Percentiles rank a stretch among this genome's conserved stretches.
Conservation (phyloP, 345 rosid genomes). For the Eutrema heterophyllum region DNA sequence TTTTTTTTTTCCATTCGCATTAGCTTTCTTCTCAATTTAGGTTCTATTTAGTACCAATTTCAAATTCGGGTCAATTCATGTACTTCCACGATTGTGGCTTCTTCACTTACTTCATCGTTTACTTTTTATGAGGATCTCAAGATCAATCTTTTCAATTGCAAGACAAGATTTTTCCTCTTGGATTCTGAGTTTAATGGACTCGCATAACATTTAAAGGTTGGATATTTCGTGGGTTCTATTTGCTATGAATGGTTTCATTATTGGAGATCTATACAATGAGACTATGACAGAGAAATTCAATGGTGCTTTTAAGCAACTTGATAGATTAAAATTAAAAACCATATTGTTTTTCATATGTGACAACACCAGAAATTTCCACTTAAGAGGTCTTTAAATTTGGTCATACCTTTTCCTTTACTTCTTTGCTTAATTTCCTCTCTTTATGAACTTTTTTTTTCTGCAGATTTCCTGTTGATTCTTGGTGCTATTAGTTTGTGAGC, state of each 20-base stretch:
- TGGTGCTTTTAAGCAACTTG: not conserved
- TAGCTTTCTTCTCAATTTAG: not conserved
- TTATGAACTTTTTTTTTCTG: not conserved
- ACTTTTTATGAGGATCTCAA: not conserved
- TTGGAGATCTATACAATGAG: not conserved
- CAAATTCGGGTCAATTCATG: not conserved
- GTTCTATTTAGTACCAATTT: not conserved
- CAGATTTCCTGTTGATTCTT: not conserved
- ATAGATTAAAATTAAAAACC: not conserved
- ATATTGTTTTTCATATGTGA: not conserved
- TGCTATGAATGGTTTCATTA: not conserved
- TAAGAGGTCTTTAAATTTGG: not conserved
- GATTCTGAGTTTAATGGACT: not conserved
- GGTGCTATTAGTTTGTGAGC: not conserved
- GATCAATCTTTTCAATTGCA: not conserved
- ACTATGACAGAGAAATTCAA: not conserved
- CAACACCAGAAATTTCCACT: not conserved
- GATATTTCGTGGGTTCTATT: not conserved
- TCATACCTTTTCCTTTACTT: not conserved
- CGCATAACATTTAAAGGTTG: not conserved
- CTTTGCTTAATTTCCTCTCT: not conserved
- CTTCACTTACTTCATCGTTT: not conserved
- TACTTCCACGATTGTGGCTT: not conserved
- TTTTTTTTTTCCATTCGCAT: not conserved
- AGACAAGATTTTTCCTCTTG: not conserved